Conservation (phyloP, 495 filamentous ascomycete species). For the Aspergillus funiculosus region DNA sequence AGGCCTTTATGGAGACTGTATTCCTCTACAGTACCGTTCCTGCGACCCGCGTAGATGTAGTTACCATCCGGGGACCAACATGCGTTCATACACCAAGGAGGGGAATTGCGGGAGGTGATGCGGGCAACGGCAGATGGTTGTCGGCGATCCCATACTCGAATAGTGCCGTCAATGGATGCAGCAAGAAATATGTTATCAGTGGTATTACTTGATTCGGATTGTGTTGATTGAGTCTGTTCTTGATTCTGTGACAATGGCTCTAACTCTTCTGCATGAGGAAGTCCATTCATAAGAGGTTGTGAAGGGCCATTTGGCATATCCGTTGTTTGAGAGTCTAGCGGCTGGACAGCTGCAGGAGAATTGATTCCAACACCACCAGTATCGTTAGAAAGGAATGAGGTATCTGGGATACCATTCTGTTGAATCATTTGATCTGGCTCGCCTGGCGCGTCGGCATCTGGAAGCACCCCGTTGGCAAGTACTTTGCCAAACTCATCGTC, state of each 20-base stretch:
- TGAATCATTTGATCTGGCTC: constrained; percentile 27
- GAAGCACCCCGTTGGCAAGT: constrained; percentile 57
- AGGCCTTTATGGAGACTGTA: constrained; percentile 83
- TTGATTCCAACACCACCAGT: constrained; percentile 6
- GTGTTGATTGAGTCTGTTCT: constrained; percentile 28
- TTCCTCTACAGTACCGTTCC: constrained; percentile 94
- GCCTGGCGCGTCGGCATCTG: constrained; percentile 37
- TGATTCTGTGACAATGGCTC: constrained; percentile 26
- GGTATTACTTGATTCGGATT: constrained; percentile 37
- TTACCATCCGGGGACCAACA: constrained; percentile 97
- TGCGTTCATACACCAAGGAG: constrained; percentile 98
- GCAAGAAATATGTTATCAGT: constrained; percentile 73
- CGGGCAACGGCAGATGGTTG: constrained; percentile 69
- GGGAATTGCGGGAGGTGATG: constrained; percentile 66
- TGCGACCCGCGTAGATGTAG: constrained; percentile 84
- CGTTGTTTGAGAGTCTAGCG: constrained; percentile 12
- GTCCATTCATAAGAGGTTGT: constrained; percentile 40
- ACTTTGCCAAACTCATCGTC: constrained; percentile 82
- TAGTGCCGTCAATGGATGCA: constrained; percentile 79
- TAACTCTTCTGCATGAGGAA: constrained; percentile 48
- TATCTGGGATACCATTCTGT: constrained; percentile 20
- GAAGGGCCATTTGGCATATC: constrained; percentile 21
- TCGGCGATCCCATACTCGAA: constrained; percentile 88
- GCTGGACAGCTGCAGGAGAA: constrained; percentile 10
- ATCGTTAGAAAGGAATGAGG: constrained; percentile 7